phyloP scores from a whole-genome alignment of 495 filamentous ascomycete species.

The Lepraria neglecta region DNA sequence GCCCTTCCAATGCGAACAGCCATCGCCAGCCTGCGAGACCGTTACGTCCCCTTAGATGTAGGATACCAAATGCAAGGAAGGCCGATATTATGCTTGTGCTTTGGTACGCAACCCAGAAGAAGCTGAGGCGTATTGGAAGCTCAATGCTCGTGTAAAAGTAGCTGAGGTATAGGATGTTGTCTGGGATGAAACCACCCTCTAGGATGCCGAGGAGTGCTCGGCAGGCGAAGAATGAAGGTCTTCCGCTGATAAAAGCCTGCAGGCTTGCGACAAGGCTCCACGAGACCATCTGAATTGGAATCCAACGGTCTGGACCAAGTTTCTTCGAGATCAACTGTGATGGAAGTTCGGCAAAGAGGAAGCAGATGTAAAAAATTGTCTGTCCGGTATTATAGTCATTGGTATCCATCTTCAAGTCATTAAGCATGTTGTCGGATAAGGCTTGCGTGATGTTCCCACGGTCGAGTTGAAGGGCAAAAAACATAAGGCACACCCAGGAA shows the following conservation, averaged over 20 bases:
- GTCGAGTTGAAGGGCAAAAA: slow-evolving; percentile 78
- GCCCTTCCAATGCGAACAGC: slow-evolving; percentile 53
- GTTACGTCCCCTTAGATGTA: slow-evolving; percentile 56
- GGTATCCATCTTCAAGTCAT: slow-evolving; percentile 53
- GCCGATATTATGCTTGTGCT: slow-evolving; percentile 59
- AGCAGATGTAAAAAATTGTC: slow-evolving; percentile 61
- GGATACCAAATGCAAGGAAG: slow-evolving; percentile 64
- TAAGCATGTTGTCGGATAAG: slow-evolving; percentile 63
- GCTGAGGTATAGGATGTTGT: slow-evolving; percentile 58
- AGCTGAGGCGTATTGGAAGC: slow-evolving; percentile 57
- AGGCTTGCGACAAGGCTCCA: slow-evolving; percentile 68
- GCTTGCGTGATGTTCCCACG: slow-evolving; percentile 69
- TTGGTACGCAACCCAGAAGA: slow-evolving; percentile 68
- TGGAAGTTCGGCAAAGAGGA: slow-evolving; percentile 64
- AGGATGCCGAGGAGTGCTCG: slow-evolving; percentile 64
- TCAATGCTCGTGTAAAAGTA: slow-evolving; percentile 72
- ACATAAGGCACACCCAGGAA: slow-evolving; percentile 66
- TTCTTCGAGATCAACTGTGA: slow-evolving; percentile 68
- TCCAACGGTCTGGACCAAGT: slow-evolving; percentile 78
- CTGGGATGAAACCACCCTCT: slow-evolving; percentile 54
- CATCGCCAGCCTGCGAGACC: slow-evolving; percentile 67
- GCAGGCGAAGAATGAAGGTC: slow-evolving; percentile 55
- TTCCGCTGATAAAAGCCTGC: slow-evolving; percentile 59
- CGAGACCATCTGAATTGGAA: slow-evolving; percentile 71
- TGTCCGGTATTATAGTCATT: slow-evolving; percentile 76